Base-by-base conservation (phyloP, 169 alveolate genomes). In the Plasmodium berghei region DNA sequence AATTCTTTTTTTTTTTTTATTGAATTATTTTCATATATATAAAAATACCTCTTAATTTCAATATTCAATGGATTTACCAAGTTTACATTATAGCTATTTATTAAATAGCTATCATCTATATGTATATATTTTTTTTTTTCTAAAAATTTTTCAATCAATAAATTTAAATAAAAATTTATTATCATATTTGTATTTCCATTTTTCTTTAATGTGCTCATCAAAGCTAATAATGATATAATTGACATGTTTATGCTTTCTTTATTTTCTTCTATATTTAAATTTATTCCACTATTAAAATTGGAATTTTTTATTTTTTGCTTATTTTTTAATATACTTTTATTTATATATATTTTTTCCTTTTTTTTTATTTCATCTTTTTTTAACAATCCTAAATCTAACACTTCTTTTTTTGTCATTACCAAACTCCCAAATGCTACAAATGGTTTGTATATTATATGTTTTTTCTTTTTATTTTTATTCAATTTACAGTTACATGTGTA, bases 91-190 rank as follows among this genome's bases (percentile, higher is more conserved):
- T 83, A 83, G 34, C 75, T 67, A 67, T 83, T 69, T 46, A 83
- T 59, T 20, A 83, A 61, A 67, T 83, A 83, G 42, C 40, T 61
- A 24, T 83, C 83, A 52, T 83, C 90, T 22, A 83, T 42, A 66
- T 83, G 80, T 34, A 83, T 55, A 56, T 83, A 83, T 83, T 83
- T 83, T 69, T 83, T 83, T 34, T 83, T 83, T 34, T 83, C 90
- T 28, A 83, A 67, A 83, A 83, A 83, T 54, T 83, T 66, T 55
- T 83, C 90, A 9, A 83, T 56, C 8, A 83, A 67, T 16, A 83
- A 6, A 56, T 71, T 83, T 67, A 83, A 42, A 6, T 83, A 83
- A 54, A 55, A 83, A 67, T 67, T 67, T 56, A 83, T 83, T 9
- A 56, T 67, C 18, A 26, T 24, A 0, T 80, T 54, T 48, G 67